Evolutionary conservation across 495 filamentous ascomycete species (phyloP).

Genomic region (Penicillium taxi): DNA sequence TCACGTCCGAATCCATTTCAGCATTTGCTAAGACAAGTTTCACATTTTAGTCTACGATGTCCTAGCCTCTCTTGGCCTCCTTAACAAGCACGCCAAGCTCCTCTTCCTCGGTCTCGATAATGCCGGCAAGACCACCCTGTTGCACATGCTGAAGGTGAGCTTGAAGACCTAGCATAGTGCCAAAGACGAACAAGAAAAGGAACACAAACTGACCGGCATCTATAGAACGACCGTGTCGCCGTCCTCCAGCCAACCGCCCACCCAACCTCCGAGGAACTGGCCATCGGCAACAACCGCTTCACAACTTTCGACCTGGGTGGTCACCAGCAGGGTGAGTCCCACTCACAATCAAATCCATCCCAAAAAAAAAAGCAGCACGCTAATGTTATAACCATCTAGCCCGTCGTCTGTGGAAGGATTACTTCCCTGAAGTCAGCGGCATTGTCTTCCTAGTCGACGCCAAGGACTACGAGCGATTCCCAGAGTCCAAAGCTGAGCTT

Average conservation of each 20-base stretch:
- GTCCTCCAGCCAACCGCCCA: constrained; percentile 85
- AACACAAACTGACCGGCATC: too few relatives aligned
- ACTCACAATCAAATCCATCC: too few relatives aligned
- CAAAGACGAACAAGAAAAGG: too few relatives aligned
- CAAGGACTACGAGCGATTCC: constrained; percentile 88
- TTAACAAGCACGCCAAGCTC: constrained; percentile 95
- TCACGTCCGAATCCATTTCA: too few relatives aligned
- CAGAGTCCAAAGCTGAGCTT: constrained; percentile 91
- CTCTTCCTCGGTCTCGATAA: constrained; percentile 94
- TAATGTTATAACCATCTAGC: constrained; percentile 55
- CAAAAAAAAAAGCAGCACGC: neutral
- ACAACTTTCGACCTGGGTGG: constrained; percentile 97
- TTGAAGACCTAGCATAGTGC: neutral
- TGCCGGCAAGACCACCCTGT: constrained; percentile 91
- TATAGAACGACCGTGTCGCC: constrained; percentile 88
- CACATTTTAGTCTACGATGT: constrained; percentile 73
- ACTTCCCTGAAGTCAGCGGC: constrained; percentile 96
- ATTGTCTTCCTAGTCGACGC: constrained; percentile 98
- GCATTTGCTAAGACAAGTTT: constrained; percentile 11
- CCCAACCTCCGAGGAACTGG: constrained; percentile 91
- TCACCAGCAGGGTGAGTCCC: constrained; percentile 88
- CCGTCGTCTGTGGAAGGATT: constrained; percentile 95
- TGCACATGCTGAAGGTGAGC: constrained; percentile 88
- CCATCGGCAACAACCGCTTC: constrained; percentile 93
- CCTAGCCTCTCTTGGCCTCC: constrained; percentile 78